phyloP scores from a whole-genome alignment of 2,329 filamentous ascomycete species.

The Graphium sp. region DNA sequence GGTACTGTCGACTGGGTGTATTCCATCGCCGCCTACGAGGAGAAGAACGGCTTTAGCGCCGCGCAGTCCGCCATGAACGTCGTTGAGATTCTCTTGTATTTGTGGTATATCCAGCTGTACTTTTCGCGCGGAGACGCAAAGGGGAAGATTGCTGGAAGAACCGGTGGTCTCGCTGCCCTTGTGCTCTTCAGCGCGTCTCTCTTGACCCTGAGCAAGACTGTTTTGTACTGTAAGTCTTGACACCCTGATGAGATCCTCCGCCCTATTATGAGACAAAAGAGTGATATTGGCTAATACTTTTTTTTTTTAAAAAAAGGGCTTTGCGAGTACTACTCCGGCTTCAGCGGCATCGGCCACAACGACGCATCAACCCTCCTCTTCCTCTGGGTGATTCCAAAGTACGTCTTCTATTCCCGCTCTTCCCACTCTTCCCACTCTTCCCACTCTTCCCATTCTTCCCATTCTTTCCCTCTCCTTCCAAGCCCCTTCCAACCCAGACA shows the following conservation, averaged over 20 bases:
- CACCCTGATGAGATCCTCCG: neutral
- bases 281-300: neutral
- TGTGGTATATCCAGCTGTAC: slow-evolving; percentile 31
- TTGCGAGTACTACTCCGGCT: slow-evolving; percentile 38
- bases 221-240: slow-evolving; percentile 35
- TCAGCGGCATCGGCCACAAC: slow-evolving; percentile 42
- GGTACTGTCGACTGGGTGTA: slow-evolving; percentile 68
- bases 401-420: slow-evolving; percentile 10
- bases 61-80: slow-evolving; percentile 58
- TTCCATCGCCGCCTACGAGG: slow-evolving; percentile 55
- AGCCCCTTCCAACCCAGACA: too few species aligned
- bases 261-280: neutral
- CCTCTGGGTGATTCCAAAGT: slow-evolving; percentile 44
- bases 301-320: slow-evolving; percentile 20
- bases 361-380: slow-evolving; percentile 21
- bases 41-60: slow-evolving; percentile 55
- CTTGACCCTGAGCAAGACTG: slow-evolving; percentile 47
- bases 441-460: too few species aligned
- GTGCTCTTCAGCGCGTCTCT: slow-evolving; percentile 34
- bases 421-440: neutral
- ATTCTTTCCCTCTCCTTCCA: too few species aligned
- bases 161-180: slow-evolving; percentile 26
- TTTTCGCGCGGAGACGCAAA: slow-evolving; percentile 10
- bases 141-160: slow-evolving; percentile 20
- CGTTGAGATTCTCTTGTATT: slow-evolving; percentile 50